phyloP scores from a whole-genome alignment of 2,329 filamentous ascomycete genomes.

The Penicillium decumbens region DNA sequence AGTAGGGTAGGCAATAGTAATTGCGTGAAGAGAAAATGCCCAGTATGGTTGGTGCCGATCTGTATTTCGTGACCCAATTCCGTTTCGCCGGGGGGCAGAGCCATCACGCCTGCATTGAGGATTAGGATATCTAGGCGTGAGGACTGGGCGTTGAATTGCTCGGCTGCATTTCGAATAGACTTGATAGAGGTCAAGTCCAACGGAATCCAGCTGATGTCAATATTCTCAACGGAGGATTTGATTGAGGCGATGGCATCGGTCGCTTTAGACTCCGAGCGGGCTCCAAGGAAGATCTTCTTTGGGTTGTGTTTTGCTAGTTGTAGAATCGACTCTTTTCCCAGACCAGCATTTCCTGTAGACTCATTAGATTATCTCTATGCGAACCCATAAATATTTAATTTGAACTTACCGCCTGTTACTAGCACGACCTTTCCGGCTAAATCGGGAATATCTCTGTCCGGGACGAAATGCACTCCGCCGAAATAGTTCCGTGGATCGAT shows the following conservation, averaged over 20 bases:
- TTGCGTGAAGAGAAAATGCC: slow-evolving; percentile 38
- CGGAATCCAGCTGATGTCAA: slow-evolving; percentile 21
- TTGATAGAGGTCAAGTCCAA: slow-evolving; percentile 45
- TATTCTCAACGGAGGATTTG: slow-evolving; percentile 12
- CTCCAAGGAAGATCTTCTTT: slow-evolving; percentile 37
- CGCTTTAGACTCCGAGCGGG: slow-evolving; percentile 26
- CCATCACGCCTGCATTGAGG: slow-evolving; percentile 44
- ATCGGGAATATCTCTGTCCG: slow-evolving; percentile 33
- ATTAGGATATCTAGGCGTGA: slow-evolving; percentile 36
- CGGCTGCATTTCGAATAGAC: slow-evolving; percentile 39
- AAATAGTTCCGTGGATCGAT: slow-evolving; percentile 18
- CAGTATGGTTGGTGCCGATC: slow-evolving; percentile 39
- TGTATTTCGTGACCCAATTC: slow-evolving; percentile 38
- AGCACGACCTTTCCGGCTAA: slow-evolving; percentile 33
- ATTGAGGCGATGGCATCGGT: slow-evolving; percentile 19
- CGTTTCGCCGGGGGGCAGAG: slow-evolving; percentile 32
- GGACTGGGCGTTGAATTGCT: slow-evolving; percentile 24
- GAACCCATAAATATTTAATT: neutral
- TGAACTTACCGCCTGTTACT: slow-evolving; percentile 33
- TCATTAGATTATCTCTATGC: neutral
- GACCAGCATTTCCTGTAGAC: slow-evolving; percentile 42
- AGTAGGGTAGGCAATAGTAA: slow-evolving; percentile 31
- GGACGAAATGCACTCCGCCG: slow-evolving; percentile 26
- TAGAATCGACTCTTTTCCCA: slow-evolving; percentile 44
- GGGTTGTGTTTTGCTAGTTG: slow-evolving; percentile 43